Evolutionary conservation across 202 grass and related monocot genomes (phyloP), one percentile per base, ranked within the genome.

Genomic region (Alloteropsis angusta): DNA sequence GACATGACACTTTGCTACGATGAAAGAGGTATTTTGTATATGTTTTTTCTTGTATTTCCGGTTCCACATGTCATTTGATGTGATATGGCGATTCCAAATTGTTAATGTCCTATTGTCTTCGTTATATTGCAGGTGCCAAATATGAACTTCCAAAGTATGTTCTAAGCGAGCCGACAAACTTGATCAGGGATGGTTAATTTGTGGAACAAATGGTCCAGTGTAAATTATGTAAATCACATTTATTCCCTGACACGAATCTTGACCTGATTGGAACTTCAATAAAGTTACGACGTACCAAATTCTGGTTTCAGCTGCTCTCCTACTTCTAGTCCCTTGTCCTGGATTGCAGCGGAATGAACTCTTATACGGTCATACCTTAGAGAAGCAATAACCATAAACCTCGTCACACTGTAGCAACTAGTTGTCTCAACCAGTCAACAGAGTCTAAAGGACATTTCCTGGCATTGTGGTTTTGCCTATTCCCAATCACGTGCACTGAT

Each of bases 101-200:
- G 52, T 17, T 67, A 6, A 75, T 65, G 13, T 4, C 47, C 53
- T 49, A 30, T 1, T 30, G 28, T 30, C 28, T 61, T 75, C 60
- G 67, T 52, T 56, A 38, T 83, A 55, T 64, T 87, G 60, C 82
- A 94, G 91, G 95, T 81, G 91, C 86, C 56, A 97, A 94, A 76
- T 97, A 97, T 75, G 91, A 97, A 74, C 74, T 94, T 57, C 95
- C 94, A 12, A 97, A 92, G 73, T 92, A 93, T 78, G 85, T 94
- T 80, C 68, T 94, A 63, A 97, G 89, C 8, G 91, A 94, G 60
- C 94, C 94, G 5, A 90, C 91, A 71, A 92, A 94, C 85, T 85
- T 97, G 72, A 80, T 80, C 71, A 19, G 35, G 50, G 92, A 92
- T 3, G 65, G 65, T 57, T 92, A 73, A 73, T 45, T 35, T 1